These are phyloP conservation scores for Cyberlindnera suaveolens DNA, from an alignment of 805 yeast species.

Conservation along the genomic window DNA sequence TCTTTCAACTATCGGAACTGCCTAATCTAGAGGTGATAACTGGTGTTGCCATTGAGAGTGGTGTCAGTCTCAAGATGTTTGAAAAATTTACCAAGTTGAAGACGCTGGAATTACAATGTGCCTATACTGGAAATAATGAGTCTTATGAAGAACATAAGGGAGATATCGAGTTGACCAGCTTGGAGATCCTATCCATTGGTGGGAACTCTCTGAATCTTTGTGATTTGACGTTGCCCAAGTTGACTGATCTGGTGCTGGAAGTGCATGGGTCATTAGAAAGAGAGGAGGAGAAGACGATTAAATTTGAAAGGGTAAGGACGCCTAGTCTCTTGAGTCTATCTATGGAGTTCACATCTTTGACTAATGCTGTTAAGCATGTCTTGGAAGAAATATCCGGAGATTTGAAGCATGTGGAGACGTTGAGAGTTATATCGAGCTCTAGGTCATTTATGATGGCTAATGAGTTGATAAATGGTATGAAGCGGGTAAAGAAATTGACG, in stretches of 20 bases:
- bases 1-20: constrained; percentile 14
- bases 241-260: constrained; percentile 7
- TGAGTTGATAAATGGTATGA: constrained; percentile 5
- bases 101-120: constrained; percentile 14
- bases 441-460: constrained; percentile 8
- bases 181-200: constrained; percentile 9
- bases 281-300: not conserved
- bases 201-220: constrained; percentile 18
- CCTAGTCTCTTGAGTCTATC: constrained; percentile 6
- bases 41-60: constrained; percentile 20
- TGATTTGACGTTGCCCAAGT: constrained; percentile 7
- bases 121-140: constrained; percentile 12
- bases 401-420: not conserved
- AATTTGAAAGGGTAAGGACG: not conserved
- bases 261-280: constrained; percentile 18
- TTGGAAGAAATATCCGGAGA: not conserved
- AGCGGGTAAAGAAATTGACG: not conserved
- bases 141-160: not conserved
- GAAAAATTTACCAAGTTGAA: constrained; percentile 12
- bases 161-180: constrained; percentile 1
- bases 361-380: constrained; percentile 5
- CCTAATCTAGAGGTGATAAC: constrained; percentile 14
- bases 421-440: constrained; percentile 4
- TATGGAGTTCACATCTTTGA: constrained; percentile 8
- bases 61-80: constrained; percentile 14